These are phyloP conservation scores for Podosphaera fusca DNA, from an alignment of 2,329 filamentous ascomycete species.

Conservation along the genomic window DNA sequence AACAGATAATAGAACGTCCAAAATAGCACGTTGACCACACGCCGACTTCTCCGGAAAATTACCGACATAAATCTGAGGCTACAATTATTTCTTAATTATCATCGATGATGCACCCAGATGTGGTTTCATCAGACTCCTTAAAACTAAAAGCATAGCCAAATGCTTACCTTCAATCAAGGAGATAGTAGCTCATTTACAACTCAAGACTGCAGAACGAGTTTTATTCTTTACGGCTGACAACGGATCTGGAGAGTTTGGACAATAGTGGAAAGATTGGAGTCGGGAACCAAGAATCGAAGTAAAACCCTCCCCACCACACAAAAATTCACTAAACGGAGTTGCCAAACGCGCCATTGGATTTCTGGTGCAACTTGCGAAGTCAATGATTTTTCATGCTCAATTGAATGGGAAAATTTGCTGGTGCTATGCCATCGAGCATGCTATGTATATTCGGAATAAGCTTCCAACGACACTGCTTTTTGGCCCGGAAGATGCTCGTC, in stretches of 20 bases:
- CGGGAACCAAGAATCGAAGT: not conserved
- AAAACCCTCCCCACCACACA: not conserved
- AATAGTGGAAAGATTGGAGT: not conserved
- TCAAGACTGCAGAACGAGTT: not conserved
- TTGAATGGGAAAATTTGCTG: not conserved
- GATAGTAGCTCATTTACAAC: not conserved
- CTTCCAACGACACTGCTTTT: too few relatives aligned
- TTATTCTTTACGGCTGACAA: not conserved
- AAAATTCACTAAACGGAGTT: not conserved
- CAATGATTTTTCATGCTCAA: not conserved
- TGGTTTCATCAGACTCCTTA: not conserved
- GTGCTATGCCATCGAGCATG: not conserved
- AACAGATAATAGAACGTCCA: not conserved
- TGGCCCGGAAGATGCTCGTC: too few relatives aligned
- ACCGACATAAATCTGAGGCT: not conserved
- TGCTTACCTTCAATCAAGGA: too few relatives aligned
- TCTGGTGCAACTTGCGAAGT: not conserved
- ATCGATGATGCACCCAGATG: not conserved
- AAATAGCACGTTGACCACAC: not conserved
- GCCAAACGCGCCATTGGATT: not conserved
- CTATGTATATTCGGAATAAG: not conserved
- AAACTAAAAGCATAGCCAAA: not conserved
- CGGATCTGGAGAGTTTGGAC: not conserved
- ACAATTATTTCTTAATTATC: not conserved
- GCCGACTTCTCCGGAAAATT: not conserved